Evolutionary conservation across 2,329 filamentous ascomycete species (phyloP).

Genomic region (Colletotrichum gloeosporioides): DNA sequence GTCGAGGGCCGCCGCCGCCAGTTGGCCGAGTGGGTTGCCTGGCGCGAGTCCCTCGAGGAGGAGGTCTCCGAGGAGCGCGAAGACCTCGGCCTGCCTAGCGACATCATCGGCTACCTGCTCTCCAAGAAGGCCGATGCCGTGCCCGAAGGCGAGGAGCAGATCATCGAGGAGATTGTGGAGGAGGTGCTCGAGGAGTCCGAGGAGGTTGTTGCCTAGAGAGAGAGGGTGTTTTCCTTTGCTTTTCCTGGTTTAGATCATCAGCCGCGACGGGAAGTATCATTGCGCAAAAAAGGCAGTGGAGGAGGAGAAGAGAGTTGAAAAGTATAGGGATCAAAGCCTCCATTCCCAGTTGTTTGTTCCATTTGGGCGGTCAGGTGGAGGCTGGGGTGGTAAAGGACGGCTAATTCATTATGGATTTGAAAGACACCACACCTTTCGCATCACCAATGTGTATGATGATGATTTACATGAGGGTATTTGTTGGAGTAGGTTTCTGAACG

Average conservation of each 20-base stretch:
- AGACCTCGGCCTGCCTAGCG: slow-evolving; percentile 68
- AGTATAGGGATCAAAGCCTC: background rate
- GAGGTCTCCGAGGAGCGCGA: slow-evolving; percentile 76
- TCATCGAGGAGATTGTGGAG: slow-evolving; percentile 89
- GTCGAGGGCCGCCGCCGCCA: slow-evolving; percentile 84
- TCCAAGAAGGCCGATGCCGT: slow-evolving; percentile 55
- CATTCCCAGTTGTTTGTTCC: slow-evolving; percentile 13
- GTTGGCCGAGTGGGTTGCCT: slow-evolving; percentile 88
- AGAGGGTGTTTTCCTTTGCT: background rate
- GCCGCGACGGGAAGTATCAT: background rate
- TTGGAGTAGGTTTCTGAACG: background rate
- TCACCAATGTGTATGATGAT: background rate
- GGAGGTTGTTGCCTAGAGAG: slow-evolving; percentile 61
- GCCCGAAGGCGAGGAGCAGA: slow-evolving; percentile 71
- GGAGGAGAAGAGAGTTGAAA: background rate
- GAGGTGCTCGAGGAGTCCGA: slow-evolving; percentile 87
- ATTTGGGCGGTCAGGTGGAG: slow-evolving; percentile 12
- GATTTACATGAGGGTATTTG: background rate
- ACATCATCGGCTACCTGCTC: slow-evolving; percentile 67
- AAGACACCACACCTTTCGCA: background rate
- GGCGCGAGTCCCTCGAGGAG: slow-evolving; percentile 76
- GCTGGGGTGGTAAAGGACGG: slow-evolving; percentile 12
- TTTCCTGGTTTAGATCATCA: slow-evolving; percentile 1
- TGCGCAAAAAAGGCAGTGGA: background rate
- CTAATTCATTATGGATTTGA: slow-evolving; percentile 21